Conservation (phyloP, 2,329 filamentous ascomycete species). For the Akanthomyces lecanii region DNA sequence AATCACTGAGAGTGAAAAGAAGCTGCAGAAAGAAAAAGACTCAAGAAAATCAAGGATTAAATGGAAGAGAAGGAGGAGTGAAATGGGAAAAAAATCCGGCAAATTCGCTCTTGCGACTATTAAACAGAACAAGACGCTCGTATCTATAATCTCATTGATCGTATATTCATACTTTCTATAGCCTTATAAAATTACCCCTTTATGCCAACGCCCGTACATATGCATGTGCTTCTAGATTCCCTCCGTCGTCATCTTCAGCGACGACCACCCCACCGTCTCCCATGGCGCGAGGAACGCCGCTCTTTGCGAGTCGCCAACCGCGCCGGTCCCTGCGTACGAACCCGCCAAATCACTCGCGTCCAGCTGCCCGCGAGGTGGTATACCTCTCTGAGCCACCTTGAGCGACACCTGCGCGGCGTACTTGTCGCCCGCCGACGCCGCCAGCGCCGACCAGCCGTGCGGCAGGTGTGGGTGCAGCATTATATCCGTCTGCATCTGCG, state of each 20-base stretch:
- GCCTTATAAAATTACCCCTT: no score
- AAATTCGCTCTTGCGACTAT: no score
- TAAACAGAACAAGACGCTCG: no score
- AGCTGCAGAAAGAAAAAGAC: no score
- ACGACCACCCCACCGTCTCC: conserved; percentile 61
- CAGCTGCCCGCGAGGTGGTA: conserved; percentile 68
- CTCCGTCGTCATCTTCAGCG: conserved; percentile 37
- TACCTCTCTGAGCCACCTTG: conserved; percentile 67
- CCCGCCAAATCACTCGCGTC: conserved; percentile 65
- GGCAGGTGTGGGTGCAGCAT: conserved; percentile 77
- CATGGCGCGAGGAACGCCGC: conserved; percentile 81
- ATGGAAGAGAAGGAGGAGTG: no score
- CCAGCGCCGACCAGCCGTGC: conserved; percentile 75
- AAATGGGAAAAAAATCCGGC: no score
- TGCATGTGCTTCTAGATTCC: conserved; percentile 11
- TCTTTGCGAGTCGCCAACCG: conserved; percentile 67
- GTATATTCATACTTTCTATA: not conserved
- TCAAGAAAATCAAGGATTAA: no score
- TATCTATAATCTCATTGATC: not conserved
- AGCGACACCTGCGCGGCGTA: conserved; percentile 71
- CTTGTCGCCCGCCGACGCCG: conserved; percentile 52
- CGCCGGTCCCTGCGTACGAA: conserved; percentile 71
- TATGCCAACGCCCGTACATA: not conserved
- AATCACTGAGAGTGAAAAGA: no score
- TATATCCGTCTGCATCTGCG: conserved; percentile 69